Base-by-base conservation (phyloP, 495 filamentous ascomycete species). In the Usnea hakonensis region DNA sequence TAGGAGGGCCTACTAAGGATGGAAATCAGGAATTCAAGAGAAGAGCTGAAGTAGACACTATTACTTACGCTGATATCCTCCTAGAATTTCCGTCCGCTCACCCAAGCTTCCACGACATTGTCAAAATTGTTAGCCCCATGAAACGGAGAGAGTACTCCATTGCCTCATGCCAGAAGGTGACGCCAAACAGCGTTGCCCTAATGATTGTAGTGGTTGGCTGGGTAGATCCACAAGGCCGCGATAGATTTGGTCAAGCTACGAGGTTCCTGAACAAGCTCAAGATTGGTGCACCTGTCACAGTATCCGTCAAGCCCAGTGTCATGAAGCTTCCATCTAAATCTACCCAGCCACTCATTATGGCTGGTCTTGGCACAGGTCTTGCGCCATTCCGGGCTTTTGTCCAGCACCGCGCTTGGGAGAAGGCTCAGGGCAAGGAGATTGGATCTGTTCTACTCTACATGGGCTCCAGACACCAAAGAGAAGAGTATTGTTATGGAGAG, bases 91-190 rank as follows among this genome's bases (percentile, higher is more conserved):
- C 83, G 32, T 96, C 91, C 37, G 95, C 94, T 19, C 92, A 87
- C 70, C 94, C 93, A 5, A 77, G 79, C 62, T 95, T 97, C 83
- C 85, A 91, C 69, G 92, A 98, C 70, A 88, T 98, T 63, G 86
- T 89, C 58, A 87, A 87, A 66, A 90, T 98, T 58, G 87, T 98
- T 56, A 83, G 81, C 57, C 95, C 94, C 10, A 83, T 96, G 77
- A 98, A 97, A 81, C 89, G 94, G 57, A 85, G 94, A 58, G 94
- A 98, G 74, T 98, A 98, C 84, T 95, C 90, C 28, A 97, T 98
- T 67, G 95, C 94, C 35, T 97, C 93, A 13, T 90, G 90, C 55
- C 94, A 97, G 76, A 90, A 90, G 65, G 92, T 95, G 9, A 90
- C 88, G 4, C 92, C 94, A 3, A 89, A 80, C 65, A 85, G 82